phyloP scores from a whole-genome alignment of 1,284 basidiomycete genomes.

The Gymnopus androsaceus region DNA sequence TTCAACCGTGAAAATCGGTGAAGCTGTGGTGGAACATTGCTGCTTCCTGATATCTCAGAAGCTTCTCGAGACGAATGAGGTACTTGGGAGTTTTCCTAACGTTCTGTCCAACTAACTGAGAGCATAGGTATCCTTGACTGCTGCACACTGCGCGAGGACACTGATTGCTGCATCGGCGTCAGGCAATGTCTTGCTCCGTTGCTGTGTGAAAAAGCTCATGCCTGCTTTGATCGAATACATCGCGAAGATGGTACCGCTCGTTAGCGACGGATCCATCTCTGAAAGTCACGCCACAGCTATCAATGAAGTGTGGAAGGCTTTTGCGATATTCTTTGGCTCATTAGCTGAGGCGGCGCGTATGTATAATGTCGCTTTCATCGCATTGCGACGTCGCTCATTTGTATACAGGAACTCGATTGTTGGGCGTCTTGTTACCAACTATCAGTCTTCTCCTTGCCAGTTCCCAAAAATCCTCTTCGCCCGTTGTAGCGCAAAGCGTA shows the following conservation, averaged over 20 bases:
- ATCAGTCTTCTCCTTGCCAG: slow-evolving; percentile 75
- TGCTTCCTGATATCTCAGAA: slow-evolving; percentile 86
- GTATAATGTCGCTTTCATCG: slow-evolving; percentile 28
- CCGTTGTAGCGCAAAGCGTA: slow-evolving; percentile 67
- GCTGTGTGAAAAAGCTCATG: slow-evolving; percentile 73
- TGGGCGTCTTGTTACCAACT: slow-evolving; percentile 81
- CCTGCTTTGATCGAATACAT: slow-evolving; percentile 82
- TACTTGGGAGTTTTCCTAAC: slow-evolving; percentile 33
- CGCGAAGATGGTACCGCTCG: slow-evolving; percentile 62
- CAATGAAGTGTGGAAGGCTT: slow-evolving; percentile 81
- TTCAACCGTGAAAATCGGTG: slow-evolving; percentile 65
- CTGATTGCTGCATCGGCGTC: slow-evolving; percentile 67
- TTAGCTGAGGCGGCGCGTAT: slow-evolving; percentile 66
- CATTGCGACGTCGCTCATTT: slow-evolving; percentile 7
- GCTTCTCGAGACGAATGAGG: slow-evolving; percentile 68
- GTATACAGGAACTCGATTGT: slow-evolving; percentile 60
- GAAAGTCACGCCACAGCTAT: slow-evolving; percentile 64
- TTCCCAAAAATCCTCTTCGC: slow-evolving; percentile 42
- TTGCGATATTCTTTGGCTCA: slow-evolving; percentile 65
- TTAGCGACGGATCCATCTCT: slow-evolving; percentile 54
- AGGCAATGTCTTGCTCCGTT: slow-evolving; percentile 67
- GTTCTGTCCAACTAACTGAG: slow-evolving; percentile 22
- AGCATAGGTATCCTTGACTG: slow-evolving; percentile 74
- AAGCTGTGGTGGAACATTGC: slow-evolving; percentile 79
- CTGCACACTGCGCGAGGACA: slow-evolving; percentile 87